Evolutionary conservation across 805 yeast genomes (phyloP).

Genomic region (Wickerhamomyces sydowiorum): DNA sequence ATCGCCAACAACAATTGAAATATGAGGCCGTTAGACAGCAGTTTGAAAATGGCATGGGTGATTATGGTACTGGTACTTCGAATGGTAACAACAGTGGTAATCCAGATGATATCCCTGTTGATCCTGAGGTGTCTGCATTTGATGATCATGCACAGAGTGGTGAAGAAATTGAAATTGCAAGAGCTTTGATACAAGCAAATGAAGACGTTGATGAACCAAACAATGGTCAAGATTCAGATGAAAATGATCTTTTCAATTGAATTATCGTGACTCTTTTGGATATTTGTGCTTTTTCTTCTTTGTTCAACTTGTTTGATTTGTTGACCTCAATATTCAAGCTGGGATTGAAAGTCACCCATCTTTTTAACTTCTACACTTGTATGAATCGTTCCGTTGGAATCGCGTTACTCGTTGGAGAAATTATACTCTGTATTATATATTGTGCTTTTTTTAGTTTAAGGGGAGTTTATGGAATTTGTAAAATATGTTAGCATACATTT

Average conservation of each 20-base stretch:
- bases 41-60: conserved; percentile 36
- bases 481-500: too few species aligned
- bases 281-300: background rate
- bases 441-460: too few species aligned
- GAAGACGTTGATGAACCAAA: conserved; percentile 9
- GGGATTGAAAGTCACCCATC: too few species aligned
- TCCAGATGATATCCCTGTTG: conserved; percentile 41
- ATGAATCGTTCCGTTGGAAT: too few species aligned
- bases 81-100: conserved; percentile 30
- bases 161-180: conserved; percentile 59
- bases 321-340: too few species aligned
- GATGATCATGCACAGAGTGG: conserved; percentile 35
- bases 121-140: conserved; percentile 51
- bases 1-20: background rate
- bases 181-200: conserved; percentile 57
- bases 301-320: background rate
- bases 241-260: background rate
- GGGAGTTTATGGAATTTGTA: too few species aligned
- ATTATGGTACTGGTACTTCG: conserved; percentile 52
- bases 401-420: too few species aligned
- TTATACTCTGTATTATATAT: too few species aligned
- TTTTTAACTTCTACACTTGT: too few species aligned
- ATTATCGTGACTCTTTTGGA: background rate
- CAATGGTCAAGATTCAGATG: conserved; percentile 10
- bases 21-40: conserved; percentile 1